A percentile compares a stretch with the other conserved stretches of the same genome.
Conservation (phyloP, 139 green algal species). For the Pseudopediastrum boryanum region DNA sequence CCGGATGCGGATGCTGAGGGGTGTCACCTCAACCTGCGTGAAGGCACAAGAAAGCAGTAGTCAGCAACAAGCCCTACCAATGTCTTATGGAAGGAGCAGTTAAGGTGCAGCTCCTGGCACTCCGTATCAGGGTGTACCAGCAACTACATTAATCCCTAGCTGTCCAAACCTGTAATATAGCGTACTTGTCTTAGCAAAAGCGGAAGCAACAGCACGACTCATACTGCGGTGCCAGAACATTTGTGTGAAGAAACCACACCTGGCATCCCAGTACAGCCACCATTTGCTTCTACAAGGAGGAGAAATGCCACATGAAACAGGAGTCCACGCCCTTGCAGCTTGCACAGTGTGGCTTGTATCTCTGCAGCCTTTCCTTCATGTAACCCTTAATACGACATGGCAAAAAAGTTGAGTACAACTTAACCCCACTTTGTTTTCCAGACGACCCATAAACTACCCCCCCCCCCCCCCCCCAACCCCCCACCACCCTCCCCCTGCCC, state of each 20-base stretch:
- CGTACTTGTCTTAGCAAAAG: not conserved
- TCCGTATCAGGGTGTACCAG: not conserved
- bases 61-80: not conserved
- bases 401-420: not conserved
- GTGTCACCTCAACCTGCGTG: conserved; percentile 91
- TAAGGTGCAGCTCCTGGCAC: not conserved
- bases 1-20: conserved; percentile 83
- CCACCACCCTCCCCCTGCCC: no score
- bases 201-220: not conserved
- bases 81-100: not conserved
- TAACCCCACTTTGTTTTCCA: not conserved
- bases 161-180: not conserved
- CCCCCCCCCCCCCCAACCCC: not conserved
- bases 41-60: not conserved
- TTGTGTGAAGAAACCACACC: no score
- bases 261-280: no score
- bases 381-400: not conserved
- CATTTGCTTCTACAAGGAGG: no score
- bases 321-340: not conserved
- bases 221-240: no score
- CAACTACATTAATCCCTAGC: no score
- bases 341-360: not conserved
- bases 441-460: not conserved
- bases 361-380: not conserved
- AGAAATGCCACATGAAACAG: no score